These are phyloP conservation scores for Hymenoscyphus albidus DNA, from an alignment of 2,329 filamentous ascomycete species.

Conservation along the genomic window DNA sequence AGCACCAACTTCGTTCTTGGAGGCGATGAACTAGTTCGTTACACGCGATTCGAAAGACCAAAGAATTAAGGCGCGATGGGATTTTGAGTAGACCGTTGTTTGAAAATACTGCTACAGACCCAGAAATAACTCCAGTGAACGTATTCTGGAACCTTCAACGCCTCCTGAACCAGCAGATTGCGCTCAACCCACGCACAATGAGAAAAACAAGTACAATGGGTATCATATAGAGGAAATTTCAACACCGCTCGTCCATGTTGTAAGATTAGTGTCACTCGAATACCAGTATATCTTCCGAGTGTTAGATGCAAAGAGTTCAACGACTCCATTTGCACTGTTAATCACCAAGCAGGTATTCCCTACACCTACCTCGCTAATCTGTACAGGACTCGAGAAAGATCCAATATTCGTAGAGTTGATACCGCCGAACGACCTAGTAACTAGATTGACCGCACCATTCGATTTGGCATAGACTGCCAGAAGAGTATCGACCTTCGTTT, in stretches of 20 bases:
- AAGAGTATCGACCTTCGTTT: constrained; percentile 8
- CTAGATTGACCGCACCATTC: constrained; percentile 11
- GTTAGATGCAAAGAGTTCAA: constrained; percentile 11
- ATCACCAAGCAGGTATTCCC: constrained; percentile 10
- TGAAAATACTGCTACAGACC: background rate
- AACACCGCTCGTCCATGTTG: constrained; percentile 8
- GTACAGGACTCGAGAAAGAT: constrained; percentile 7
- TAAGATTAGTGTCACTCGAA: background rate
- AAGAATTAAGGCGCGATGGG: background rate
- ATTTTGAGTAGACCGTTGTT: background rate
- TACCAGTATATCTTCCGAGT: constrained; percentile 9
- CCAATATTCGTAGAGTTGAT: constrained; percentile 9
- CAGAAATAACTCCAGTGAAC: background rate
- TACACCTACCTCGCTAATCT: constrained; percentile 12
- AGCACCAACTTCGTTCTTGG: background rate
- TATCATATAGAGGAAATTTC: constrained; percentile 3
- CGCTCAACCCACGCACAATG: background rate
- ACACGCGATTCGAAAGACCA: background rate
- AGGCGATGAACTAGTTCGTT: no score
- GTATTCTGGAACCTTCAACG: background rate
- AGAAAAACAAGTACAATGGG: background rate
- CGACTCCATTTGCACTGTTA: constrained; percentile 5
- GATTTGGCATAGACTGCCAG: constrained; percentile 10
- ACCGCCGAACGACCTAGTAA: constrained; percentile 5
- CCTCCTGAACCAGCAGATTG: background rate